A percentile compares a stretch with the other conserved stretches of the same genome.
Evolutionary conservation across 345 rosid species (phyloP).

Genomic region (Clausena lansium): DNA sequence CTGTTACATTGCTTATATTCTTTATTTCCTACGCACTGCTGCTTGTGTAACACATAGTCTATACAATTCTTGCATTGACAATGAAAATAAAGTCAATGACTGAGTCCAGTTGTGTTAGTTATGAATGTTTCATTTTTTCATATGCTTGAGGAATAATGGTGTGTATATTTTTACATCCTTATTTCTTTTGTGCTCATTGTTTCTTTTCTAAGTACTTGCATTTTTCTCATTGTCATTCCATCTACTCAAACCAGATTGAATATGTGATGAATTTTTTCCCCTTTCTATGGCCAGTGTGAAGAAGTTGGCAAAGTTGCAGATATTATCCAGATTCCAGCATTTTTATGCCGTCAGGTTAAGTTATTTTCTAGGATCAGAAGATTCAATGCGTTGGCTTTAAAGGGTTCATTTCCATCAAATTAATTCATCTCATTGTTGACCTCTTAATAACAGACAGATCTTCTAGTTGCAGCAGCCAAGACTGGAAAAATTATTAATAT

Average conservation of each 20-base stretch:
- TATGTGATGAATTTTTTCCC: conserved; percentile 17
- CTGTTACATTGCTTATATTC: background rate
- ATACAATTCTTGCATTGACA: background rate
- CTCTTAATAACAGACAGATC: conserved; percentile 73
- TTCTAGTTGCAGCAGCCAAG: conserved; percentile 91
- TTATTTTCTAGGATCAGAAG: background rate
- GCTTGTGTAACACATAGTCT: background rate
- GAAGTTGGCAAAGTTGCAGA: conserved; percentile 84
- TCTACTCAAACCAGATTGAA: conserved; percentile 6
- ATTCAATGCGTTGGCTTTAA: background rate
- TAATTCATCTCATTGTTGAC: conserved; percentile 16
- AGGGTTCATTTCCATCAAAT: background rate
- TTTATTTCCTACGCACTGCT: background rate
- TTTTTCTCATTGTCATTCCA: background rate
- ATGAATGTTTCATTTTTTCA: background rate
- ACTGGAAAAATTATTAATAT: conserved; percentile 92
- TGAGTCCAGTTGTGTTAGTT: background rate
- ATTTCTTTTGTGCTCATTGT: background rate
- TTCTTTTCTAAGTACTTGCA: background rate
- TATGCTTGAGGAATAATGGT: background rate
- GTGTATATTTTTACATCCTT: background rate
- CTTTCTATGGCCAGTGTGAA: conserved; percentile 62
- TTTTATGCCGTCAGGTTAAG: conserved; percentile 89
- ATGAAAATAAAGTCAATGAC: background rate
- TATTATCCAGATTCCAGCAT: conserved; percentile 96